These are phyloP conservation scores for Thozetella sp. DNA, from an alignment of 495 filamentous ascomycete genomes.

Conservation along the genomic window DNA sequence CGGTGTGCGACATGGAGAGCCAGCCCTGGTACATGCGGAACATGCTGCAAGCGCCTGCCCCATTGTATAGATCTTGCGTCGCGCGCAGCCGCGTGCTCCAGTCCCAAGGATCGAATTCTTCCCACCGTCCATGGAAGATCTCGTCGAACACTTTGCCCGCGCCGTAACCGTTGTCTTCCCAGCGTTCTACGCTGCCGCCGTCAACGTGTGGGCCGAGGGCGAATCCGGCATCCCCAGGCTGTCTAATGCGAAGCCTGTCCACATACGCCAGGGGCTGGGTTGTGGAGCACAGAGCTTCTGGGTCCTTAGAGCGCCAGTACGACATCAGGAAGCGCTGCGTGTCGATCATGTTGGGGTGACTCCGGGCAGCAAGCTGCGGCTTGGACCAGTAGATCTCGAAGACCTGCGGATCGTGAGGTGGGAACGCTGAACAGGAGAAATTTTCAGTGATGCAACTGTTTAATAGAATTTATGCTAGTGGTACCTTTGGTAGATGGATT, in stretches of 20 bases:
- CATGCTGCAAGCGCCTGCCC: constrained; percentile 79
- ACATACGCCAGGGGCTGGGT: constrained; percentile 71
- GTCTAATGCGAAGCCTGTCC: constrained; percentile 70
- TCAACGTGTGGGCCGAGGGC: constrained; percentile 61
- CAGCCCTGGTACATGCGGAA: constrained; percentile 89
- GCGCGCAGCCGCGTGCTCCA: constrained; percentile 68
- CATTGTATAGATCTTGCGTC: constrained; percentile 78
- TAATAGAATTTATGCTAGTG: not conserved
- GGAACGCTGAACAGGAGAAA: not conserved
- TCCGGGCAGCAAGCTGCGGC: constrained; percentile 71
- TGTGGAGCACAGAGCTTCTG: constrained; percentile 58
- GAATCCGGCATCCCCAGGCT: not conserved
- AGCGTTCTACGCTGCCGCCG: constrained; percentile 81
- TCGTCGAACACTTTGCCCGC: constrained; percentile 64
- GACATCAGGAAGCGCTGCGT: constrained; percentile 77
- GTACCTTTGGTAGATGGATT: not conserved
- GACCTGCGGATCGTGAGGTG: constrained; percentile 54
- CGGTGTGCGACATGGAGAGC: constrained; percentile 70
- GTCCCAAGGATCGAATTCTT: constrained; percentile 83
- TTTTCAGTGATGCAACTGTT: not conserved
- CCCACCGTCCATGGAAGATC: constrained; percentile 77
- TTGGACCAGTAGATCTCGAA: constrained; percentile 87
- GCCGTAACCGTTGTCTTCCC: constrained; percentile 85
- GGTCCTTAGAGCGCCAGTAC: constrained; percentile 73
- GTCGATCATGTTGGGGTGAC: constrained; percentile 70